Conservation (phyloP, 371 early-diverging fungal genomes). For the Apophysomyces ossiformis region DNA sequence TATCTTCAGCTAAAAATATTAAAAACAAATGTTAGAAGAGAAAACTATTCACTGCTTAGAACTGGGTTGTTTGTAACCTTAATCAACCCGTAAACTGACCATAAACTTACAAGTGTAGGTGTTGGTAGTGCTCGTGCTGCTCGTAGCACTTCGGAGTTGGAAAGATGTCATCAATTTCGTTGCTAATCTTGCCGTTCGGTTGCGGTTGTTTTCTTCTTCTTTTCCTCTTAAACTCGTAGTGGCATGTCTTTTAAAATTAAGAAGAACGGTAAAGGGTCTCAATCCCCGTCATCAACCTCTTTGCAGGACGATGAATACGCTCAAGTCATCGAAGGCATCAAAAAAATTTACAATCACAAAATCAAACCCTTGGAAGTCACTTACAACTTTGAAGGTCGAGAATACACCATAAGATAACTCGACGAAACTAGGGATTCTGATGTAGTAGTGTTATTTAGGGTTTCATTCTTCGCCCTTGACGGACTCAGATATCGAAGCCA, state of each 20-base stretch:
- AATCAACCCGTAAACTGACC: too few relatives aligned
- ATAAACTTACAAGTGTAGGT: too few relatives aligned
- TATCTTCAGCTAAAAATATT: too few relatives aligned
- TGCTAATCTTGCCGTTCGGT: not conserved
- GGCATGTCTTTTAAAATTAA: slow-evolving; percentile 21
- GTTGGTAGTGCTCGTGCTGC: too few relatives aligned
- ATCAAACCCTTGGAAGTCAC: slow-evolving; percentile 76
- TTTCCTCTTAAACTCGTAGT: slow-evolving; percentile 6
- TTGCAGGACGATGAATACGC: slow-evolving; percentile 58
- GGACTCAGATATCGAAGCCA: slow-evolving; percentile 81
- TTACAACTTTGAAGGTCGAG: slow-evolving; percentile 74
- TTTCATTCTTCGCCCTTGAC: slow-evolving; percentile 82
- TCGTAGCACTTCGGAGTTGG: not conserved
- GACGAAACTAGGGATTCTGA: slow-evolving; percentile 3
- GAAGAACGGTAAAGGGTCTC: slow-evolving; percentile 21
- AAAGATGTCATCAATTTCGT: not conserved
- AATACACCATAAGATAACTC: not conserved
- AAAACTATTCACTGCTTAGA: too few relatives aligned
- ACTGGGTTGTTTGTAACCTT: too few relatives aligned
- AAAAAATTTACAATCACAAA: slow-evolving; percentile 71
- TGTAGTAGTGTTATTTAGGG: slow-evolving; percentile 27
- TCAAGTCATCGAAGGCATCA: slow-evolving; percentile 68
- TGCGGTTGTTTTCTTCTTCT: not conserved
- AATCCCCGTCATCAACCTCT: slow-evolving; percentile 4
- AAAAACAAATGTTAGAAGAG: too few relatives aligned